Base-by-base conservation (phyloP, 441 rosid genomes). In the Erodium texanum region DNA sequence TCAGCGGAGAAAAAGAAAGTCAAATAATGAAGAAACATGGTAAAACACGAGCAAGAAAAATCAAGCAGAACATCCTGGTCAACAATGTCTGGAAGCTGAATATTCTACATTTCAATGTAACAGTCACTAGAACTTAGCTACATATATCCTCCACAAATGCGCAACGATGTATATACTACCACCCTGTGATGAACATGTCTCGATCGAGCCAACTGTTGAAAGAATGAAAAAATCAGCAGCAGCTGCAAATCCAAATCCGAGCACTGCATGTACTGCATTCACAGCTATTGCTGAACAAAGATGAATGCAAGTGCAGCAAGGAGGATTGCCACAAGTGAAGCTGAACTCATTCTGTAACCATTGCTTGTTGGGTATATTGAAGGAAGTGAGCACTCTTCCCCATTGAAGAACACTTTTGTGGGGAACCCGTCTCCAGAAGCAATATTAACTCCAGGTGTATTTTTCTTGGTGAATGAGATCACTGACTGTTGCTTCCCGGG, bases 401-500 rank as follows among this genome's bases (percentile, higher is more conserved):
- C 99, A 8, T 94, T 94, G 86, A 94, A 94, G 85, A 81, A 90
- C 10, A 94, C 97, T 81, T 87, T 89, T 10, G 86, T 71, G 0
- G 99, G 98, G 71, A 85, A 94, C 29, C 98, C 97, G 71, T 94
- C 99, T 29, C 98, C 90, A 2, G 77, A 79, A 66, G 80, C 79
- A 48, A 94, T 82, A 6, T 87, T 81, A 56, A 94, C 77, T 68
- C 88, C 84, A 1, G 94, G 87, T 54, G 84, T 85, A 43, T 61
- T 68, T 72, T 85, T 94, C 89, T 94, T 94, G n/a, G 88, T 82
- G 75, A 94, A 94, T 12, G 99, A 94, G 52, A 94, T 71, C 32
- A 94, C 97, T 0, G 99, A 74, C 82, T 94, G 99, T 19, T 92
- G 99, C 69, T 92, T 94, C 36, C 99, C 98, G 7, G 98, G 99